Base-by-base conservation (phyloP, 225 moss, liverwort and hornwort genomes). In the Neckera pumila region DNA sequence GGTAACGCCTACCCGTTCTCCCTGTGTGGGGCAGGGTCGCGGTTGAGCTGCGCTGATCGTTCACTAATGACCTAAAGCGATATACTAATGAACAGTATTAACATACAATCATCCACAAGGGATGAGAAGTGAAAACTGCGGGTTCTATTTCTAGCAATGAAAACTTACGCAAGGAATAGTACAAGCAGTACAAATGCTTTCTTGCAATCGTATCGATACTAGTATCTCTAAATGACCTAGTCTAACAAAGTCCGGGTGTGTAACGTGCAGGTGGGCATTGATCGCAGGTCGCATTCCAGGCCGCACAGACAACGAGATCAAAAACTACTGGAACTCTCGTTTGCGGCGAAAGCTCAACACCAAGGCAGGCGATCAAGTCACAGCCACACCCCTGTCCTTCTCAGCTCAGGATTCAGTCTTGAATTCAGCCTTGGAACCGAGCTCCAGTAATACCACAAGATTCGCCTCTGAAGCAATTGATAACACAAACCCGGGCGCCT, bases 211-310 rank as follows among this genome's bases (percentile, higher is more conserved):
- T 27, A 38, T 17, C 42, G 12, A n/a, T n/a, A n/a, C n/a, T n/a
- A n/a, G 59, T 30, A 42, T 30, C 58, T 38, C 28, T 4, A 59
- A 42, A 59, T 19, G 42, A 42, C 56, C 57, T 85, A 54, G 74
- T 7, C 73, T 43, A 22, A 43, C 34, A 31, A 33, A 63, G 49
- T 56, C 57, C 38, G 67, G n/a, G 34, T 20, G 11, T n/a, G 2
- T 7, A 8, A 42, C 70, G 42, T 67, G 89, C 92, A 92, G 93
- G 85, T 94, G 93, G 93, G 87, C 93, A 54, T 64, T 94, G 87
- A 94, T 94, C 28, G 93, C 93, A 63, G 93, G 93, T n/a, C 93
- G 93, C 45, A 90, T 94, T 45, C 93, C 92, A 2, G 93, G 93
- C 53, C 85, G 93, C 79, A 94, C 92, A 25, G 93, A 92, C 72